Conservation (phyloP, 345 rosid genomes). For the Triadica sebifera region DNA sequence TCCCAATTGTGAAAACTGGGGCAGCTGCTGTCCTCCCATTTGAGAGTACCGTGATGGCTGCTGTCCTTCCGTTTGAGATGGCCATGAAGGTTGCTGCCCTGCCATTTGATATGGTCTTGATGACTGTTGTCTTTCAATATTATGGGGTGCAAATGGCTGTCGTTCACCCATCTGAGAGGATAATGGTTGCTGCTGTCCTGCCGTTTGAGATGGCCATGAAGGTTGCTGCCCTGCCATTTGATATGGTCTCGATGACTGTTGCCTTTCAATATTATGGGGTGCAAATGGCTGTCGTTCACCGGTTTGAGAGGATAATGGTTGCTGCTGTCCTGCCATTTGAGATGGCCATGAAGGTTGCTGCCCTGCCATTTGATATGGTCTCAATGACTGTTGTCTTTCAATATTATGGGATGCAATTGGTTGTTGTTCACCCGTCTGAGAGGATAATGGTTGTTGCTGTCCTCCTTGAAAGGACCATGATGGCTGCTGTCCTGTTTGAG, state of each 20-base stretch:
- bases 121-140: conserved; percentile 3
- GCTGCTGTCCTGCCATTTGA: conserved; percentile 4
- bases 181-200: conserved; percentile 1
- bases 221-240: neutral
- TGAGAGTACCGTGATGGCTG: conserved; percentile 21
- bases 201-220: conserved; percentile 1
- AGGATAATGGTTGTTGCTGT: conserved; percentile 4
- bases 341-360: conserved; percentile 3
- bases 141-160: conserved; percentile 1
- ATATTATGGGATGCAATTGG: neutral
- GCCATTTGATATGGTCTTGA: neutral
- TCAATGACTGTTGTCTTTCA: conserved; percentile 4
- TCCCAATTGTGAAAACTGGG: neutral
- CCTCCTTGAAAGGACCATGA: conserved; percentile 7
- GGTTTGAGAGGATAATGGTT: neutral
- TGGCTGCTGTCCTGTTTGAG: neutral
- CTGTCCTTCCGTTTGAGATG: conserved; percentile 2
- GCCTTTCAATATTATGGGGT: conserved; percentile 4
- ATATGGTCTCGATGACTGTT: neutral
- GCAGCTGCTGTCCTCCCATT: conserved; percentile 2
- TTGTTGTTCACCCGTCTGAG: conserved; percentile 4
- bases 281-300: conserved; percentile 4
- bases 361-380: neutral
- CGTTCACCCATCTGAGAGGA: conserved; percentile 1
- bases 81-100: neutral